phyloP scores from a whole-genome alignment of 352 stramenopile species.

The Phytopythium helicoides region DNA sequence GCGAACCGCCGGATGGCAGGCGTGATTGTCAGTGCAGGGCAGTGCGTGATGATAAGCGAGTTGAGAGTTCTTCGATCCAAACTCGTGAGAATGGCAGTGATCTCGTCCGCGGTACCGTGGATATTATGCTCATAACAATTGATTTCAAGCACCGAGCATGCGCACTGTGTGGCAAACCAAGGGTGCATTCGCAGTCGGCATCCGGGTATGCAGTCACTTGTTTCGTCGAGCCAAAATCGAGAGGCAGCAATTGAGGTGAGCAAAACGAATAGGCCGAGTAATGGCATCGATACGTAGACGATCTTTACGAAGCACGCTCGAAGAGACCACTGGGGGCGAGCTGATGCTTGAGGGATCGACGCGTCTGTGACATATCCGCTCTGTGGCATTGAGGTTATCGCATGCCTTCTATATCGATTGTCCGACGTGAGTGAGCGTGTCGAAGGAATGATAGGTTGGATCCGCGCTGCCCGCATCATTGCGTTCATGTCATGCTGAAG shows the following conservation, averaged over 20 bases:
- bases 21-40: constrained; percentile 21
- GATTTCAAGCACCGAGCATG: constrained; percentile 46
- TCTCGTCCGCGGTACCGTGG: constrained; percentile 14
- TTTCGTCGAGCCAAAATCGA: constrained; percentile 17
- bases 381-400: no score
- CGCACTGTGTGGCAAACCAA: constrained; percentile 37
- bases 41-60: constrained; percentile 47
- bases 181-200: constrained; percentile 44
- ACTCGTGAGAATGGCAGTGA: constrained; percentile 14
- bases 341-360: not conserved
- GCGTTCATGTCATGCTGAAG: constrained; percentile 24
- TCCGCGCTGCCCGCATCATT: constrained; percentile 3
- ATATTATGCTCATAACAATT: constrained; percentile 35
- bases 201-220: constrained; percentile 14
- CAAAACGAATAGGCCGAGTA: constrained; percentile 24
- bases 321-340: not conserved
- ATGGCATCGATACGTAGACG: constrained; percentile 17
- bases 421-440: not conserved
- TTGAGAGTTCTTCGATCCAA: constrained; percentile 33
- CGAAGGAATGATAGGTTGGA: constrained; percentile 4
- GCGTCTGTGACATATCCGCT: no score
- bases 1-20: constrained; percentile 22
- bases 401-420: no score
- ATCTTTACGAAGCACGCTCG: not conserved
- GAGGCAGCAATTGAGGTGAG: constrained; percentile 31